Evolutionary conservation across 257 asterid genomes (phyloP).

Genomic region (Nicotiana sylvestris): DNA sequence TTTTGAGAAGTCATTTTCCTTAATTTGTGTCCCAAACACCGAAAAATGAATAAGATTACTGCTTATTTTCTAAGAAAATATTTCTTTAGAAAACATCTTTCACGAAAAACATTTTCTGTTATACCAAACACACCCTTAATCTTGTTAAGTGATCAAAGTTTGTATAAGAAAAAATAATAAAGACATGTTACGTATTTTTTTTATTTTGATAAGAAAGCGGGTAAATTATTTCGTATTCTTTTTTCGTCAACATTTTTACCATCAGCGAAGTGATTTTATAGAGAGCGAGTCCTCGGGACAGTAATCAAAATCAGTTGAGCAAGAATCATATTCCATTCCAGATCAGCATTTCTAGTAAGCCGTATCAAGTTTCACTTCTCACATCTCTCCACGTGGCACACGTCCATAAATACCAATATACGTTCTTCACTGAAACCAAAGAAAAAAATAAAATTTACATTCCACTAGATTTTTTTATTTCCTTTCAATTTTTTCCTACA

Average conservation of each 20-base stretch:
- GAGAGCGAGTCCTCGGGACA: constrained; percentile 8
- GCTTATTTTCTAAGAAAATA: too few relatives aligned
- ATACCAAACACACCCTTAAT: too few relatives aligned
- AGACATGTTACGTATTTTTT: too few relatives aligned
- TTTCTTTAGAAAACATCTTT: too few relatives aligned
- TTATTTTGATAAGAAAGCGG: too few relatives aligned
- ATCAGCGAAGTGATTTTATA: background rate
- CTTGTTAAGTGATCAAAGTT: too few relatives aligned
- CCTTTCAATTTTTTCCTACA: background rate
- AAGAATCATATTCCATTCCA: background rate
- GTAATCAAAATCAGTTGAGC: background rate
- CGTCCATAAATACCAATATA: constrained; percentile 1
- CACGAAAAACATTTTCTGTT: too few relatives aligned
- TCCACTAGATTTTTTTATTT: background rate
- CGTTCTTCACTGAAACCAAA: background rate
- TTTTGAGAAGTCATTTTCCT: too few relatives aligned
- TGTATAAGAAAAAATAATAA: background rate
- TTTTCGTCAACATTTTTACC: background rate
- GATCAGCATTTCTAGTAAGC: background rate
- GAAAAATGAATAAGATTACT: too few relatives aligned
- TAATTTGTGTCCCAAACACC: too few relatives aligned
- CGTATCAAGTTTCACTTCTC: background rate
- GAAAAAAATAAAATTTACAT: background rate
- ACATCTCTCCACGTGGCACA: background rate
- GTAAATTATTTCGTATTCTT: too few relatives aligned